Base-by-base conservation (phyloP, 2,329 filamentous ascomycete genomes). In the Paecilomyces formosus region DNA sequence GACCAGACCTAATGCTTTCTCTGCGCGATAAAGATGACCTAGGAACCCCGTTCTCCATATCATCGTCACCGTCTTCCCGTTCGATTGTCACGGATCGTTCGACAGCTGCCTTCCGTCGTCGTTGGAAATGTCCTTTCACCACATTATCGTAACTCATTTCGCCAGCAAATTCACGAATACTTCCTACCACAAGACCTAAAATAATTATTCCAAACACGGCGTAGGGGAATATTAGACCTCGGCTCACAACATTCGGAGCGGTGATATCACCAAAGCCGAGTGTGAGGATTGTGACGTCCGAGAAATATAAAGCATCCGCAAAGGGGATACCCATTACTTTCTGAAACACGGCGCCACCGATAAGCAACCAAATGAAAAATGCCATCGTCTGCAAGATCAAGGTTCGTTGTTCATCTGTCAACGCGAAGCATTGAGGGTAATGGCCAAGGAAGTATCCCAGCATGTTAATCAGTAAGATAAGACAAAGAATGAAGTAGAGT, bases 341-440 rank as follows among this genome's bases (percentile, higher is more conserved):
- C 5, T 85, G 84, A 68, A 94, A 96, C 0, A 96, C 76, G 0
- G 87, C 82, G 0, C 88, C 90, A 0, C 92, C 92, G 1, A 91
- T 74, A 0, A 89, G 85, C 0, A 97, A 78, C 79, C 94, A 96
- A 54, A 90, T 75, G 55, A 96, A 86, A 68, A 95, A 90, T 57
- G 89, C 78, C 73, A 95, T 95, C 1, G 91, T 96, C 73, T 97
- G 92, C 28, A 96, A 76, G 79, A 97, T 96, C 22, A 97, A 78
- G 0, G 90, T 96, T 9, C 92, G 84, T 72, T 97, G 92, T 61
- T 88, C 88, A 56, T 87, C 84, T 0, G 88, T 92, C 24, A 96
- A 79, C 3, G 82, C 78, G 64, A 96, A 96, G 66, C 91, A 87
- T 64, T 90, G 88, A 6, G 82, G 82, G 66, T 96, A 96, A 64